A percentile compares a stretch with the other conserved stretches of the same genome.
Evolutionary conservation across 2,329 filamentous ascomycete genomes (phyloP).

Genomic region (Cladophialophora immunda): DNA sequence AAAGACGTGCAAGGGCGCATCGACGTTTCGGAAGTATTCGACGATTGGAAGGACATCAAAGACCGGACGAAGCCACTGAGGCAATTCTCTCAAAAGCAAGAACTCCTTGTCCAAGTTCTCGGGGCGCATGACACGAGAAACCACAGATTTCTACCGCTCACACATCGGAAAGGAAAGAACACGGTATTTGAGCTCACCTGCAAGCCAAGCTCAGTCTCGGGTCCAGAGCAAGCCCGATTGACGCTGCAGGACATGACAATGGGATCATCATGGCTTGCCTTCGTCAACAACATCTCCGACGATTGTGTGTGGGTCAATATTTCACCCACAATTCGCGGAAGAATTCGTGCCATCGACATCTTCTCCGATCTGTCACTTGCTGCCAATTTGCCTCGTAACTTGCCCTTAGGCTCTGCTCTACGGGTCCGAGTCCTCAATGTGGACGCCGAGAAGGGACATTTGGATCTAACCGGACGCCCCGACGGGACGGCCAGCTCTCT

Average conservation of each 20-base stretch:
- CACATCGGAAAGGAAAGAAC: conserved; percentile 80
- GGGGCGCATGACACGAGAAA: conserved; percentile 90
- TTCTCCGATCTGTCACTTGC: conserved; percentile 85
- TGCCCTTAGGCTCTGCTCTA: conserved; percentile 88
- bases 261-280: conserved; percentile 78
- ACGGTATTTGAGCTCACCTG: conserved; percentile 85
- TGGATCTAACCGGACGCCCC: conserved; percentile 85
- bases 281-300: conserved; percentile 86
- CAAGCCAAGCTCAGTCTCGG: conserved; percentile 68
- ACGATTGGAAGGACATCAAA: conserved; percentile 84
- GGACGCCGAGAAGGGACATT: conserved; percentile 74
- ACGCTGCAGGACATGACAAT: conserved; percentile 76
- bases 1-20: conserved; percentile 92
- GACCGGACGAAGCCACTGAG: conserved; percentile 82
- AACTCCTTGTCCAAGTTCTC: conserved; percentile 78
- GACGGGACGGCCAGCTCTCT: conserved; percentile 65
- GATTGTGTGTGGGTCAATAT: conserved; percentile 90
- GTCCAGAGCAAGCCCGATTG: conserved; percentile 68
- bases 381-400: conserved; percentile 77
- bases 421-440: conserved; percentile 80
- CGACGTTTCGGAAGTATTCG: conserved; percentile 89
- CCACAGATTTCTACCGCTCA: conserved; percentile 90
- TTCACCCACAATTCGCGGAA: conserved; percentile 85
- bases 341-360: conserved; percentile 82
- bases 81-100: conserved; percentile 75